These are phyloP conservation scores for Schizonepeta tenuifolia DNA, from an alignment of 257 asterid genomes.

Conservation along the genomic window DNA sequence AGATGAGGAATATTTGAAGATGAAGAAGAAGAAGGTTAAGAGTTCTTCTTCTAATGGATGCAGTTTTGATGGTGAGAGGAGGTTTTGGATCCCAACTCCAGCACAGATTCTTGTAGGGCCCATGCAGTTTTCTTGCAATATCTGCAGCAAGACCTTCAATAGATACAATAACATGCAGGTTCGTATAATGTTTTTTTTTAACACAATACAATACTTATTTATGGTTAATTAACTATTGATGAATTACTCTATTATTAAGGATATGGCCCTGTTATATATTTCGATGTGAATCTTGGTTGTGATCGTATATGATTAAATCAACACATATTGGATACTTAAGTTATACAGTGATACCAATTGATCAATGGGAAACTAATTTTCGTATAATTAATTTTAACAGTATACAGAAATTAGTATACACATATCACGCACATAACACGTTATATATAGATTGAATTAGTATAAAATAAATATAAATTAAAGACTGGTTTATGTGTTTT, in stretches of 20 bases:
- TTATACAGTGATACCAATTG: not conserved
- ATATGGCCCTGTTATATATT: not conserved
- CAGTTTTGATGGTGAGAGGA: conserved; percentile 44
- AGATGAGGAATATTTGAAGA: conserved; percentile 34
- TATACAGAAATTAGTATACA: too few species aligned
- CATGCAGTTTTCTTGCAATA: conserved; percentile 84
- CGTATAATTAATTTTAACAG: too few species aligned
- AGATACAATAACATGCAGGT: conserved; percentile 99
- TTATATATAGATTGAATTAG: too few species aligned
- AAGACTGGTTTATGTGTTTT: not conserved
- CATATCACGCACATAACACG: too few species aligned
- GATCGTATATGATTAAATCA: too few species aligned
- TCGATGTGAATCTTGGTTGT: not conserved
- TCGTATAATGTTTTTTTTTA: too few species aligned
- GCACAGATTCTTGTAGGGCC: conserved; percentile 95
- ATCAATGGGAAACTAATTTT: too few species aligned
- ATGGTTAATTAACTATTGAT: not conserved
- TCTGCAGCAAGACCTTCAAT: conserved; percentile 88
- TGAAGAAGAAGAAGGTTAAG: conserved; percentile 33
- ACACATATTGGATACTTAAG: not conserved
- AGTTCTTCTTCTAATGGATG: conserved; percentile 12
- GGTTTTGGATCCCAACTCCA: conserved; percentile 94
- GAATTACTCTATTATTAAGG: too few species aligned
- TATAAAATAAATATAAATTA: too few species aligned
- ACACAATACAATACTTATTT: not conserved